Evolutionary conservation across 2,329 filamentous ascomycete species (phyloP), one percentile per base, ranked within the genome.

Genomic region (Cladosporium sp.): DNA sequence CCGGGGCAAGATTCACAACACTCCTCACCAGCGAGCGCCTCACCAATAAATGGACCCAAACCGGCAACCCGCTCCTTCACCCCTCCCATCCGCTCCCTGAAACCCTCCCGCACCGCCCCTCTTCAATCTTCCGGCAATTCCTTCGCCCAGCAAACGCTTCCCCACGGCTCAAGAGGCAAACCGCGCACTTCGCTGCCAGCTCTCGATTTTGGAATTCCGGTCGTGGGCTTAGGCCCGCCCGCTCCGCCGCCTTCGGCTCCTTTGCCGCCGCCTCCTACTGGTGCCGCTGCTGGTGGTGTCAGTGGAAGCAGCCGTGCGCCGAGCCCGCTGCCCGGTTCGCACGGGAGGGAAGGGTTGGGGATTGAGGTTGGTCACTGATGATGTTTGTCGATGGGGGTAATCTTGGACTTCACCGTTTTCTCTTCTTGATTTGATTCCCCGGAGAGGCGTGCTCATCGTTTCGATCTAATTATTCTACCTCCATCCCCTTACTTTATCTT

Each of bases 231-330:
- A 2, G 72, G 72, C 2, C 73, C 73, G 6, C 73, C 73, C 3
- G 71, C 69, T 4, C 73, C 73, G 3, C 73, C 73, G 32, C 73
- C 73, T 49, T 66, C 62, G 11, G 69, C 70, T 57, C 72, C 73
- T n/a, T 56, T 75, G 18, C 73, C 73, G n/a, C 54, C 63, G 9
- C 66, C 66, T 32, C 69, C 70, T 50, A 32, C 52, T 0, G 19
- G 42, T 11, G 17, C 9, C 9, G 11, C 4, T 24, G 18, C 9
- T 22, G 38, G 20, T 22, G 38, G 20, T 17, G 32, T 6, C 1
- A n/a, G 38, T 7, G 39, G 20, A 13, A 27, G 19, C 4, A 17
- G 18, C n/a, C 15, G 43, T 9, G 5, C 43, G 17, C 12, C 29
- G 30, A 45, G 43, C 19, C 30, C 36, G 17, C 18, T 38, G 36